These are phyloP conservation scores for Amaranthus tricolor DNA, from an alignment of 179 eudicot genomes.

Conservation along the genomic window DNA sequence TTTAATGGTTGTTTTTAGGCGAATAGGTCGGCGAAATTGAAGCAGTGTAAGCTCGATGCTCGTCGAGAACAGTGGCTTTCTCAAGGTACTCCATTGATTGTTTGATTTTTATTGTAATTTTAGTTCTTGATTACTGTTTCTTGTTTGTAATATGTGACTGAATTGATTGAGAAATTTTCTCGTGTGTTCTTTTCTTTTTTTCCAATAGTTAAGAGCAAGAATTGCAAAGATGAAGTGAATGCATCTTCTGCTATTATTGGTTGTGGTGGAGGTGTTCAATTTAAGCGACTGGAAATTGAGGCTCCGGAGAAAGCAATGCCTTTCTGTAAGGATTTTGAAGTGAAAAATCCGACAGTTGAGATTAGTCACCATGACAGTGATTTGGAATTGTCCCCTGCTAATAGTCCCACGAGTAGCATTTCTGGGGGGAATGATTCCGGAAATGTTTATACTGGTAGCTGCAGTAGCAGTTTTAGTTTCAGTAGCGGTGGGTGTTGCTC, in stretches of 20 bases:
- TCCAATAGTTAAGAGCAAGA: constrained; percentile 54
- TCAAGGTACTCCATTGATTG: constrained; percentile 58
- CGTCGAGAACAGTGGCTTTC: constrained; percentile 95
- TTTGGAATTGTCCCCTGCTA: constrained; percentile 44
- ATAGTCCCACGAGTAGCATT: constrained; percentile 48
- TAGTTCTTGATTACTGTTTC: neutral
- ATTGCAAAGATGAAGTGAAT: constrained; percentile 36
- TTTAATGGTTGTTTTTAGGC: constrained; percentile 39
- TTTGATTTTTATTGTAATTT: neutral
- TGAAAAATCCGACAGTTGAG: constrained; percentile 33
- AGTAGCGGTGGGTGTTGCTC: constrained; percentile 54
- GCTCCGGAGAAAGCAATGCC: constrained; percentile 25
- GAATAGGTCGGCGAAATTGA: constrained; percentile 80
- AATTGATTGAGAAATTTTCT: neutral
- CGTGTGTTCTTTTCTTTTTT: neutral
- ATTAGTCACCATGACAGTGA: constrained; percentile 47
- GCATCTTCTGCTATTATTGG: constrained; percentile 2
- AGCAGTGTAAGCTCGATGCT: constrained; percentile 90
- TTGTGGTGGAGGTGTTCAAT: constrained; percentile 21
- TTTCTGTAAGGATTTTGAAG: constrained; percentile 33
- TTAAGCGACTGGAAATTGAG: constrained; percentile 17
- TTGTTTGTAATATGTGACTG: neutral
- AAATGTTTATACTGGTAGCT: constrained; percentile 47
- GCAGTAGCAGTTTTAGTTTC: constrained; percentile 47
- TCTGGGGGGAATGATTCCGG: constrained; percentile 48